Evolutionary conservation across 2,329 filamentous ascomycete genomes (phyloP), one percentile per base, ranked within the genome.

Genomic region (Lachnellula subtilissima): DNA sequence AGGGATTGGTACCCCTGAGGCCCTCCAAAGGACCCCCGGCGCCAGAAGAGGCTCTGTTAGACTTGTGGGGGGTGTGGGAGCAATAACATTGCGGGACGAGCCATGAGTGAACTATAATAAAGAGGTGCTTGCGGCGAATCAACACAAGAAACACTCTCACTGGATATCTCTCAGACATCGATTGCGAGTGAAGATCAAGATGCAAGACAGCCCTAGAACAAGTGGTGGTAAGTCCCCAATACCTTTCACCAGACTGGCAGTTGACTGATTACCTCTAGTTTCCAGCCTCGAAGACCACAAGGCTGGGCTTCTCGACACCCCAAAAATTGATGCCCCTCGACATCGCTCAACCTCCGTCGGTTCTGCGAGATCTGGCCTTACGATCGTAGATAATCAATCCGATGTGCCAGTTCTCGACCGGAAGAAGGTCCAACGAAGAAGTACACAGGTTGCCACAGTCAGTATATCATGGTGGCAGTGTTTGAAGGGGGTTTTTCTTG

Each of bases 401-500:
- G 17, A 45, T 17, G 42, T 45, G 11, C 42, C 42, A 22, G 45
- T 22, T 19, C 15, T 35, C 6, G 40, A 52, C 12, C 11, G 36
- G 43, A 45, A 12, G 42, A 5, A 19, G 42, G 22, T 45, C 15
- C 42, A 17, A 11, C n/a, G 42, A 19, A 17, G 42, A 23, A 17
- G 42, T 22, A 45, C 42, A 22, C 42, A 45, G 22, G 42, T 45
- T 1, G 36, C 48, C 9, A 36, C 43, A 17, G 37, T 54, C n/a
- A 23, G 49, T 9, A 12, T 54, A 8, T 23, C 52, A 6, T 54
- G 46, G 22, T 54, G 45, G 52, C 19, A 54, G n/a, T 49, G 36
- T 45, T 6, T 49, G 12, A 54, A 54, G 15, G 46, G 46, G 5
- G 37, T 45, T 36, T 42, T 54, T 11, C 22, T 17, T 49, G 52